Evolutionary conservation across 495 filamentous ascomycete genomes (phyloP).

Genomic region (Daldinia grandis): DNA sequence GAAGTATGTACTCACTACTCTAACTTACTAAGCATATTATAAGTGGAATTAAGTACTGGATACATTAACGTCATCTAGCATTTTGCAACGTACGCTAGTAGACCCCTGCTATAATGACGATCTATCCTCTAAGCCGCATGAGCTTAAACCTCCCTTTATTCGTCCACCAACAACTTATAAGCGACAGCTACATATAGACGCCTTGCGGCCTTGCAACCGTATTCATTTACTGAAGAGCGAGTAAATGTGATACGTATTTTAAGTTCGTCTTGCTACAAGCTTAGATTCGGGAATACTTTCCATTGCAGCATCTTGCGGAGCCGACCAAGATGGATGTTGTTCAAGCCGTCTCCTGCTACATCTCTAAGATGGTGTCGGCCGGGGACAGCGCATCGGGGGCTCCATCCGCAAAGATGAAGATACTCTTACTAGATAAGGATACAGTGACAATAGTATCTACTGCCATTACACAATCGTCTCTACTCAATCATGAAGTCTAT

Average conservation of each 20-base stretch:
- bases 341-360: constrained; percentile 90
- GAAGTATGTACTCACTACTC: constrained; percentile 18
- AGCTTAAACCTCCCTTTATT: constrained; percentile 4
- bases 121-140: constrained; percentile 28
- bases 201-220: background rate
- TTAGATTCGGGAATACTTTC: background rate
- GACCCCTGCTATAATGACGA: constrained; percentile 36
- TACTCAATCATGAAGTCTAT: constrained; percentile 98
- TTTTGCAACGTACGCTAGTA: background rate
- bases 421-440: constrained; percentile 91
- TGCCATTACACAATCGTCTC: constrained; percentile 91
- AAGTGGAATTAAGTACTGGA: background rate
- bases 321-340: constrained; percentile 83
- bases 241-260: background rate
- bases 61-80: constrained; percentile 33
- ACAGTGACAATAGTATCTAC: constrained; percentile 94
- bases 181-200: background rate
- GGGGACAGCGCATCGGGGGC: constrained; percentile 76
- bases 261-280: constrained; percentile 2
- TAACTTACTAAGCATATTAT: background rate
- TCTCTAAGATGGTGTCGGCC: constrained; percentile 94
- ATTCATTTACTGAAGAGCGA: background rate
- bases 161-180: background rate
- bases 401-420: constrained; percentile 96
- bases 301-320: constrained; percentile 13